A percentile compares a stretch with the other conserved stretches of the same genome.
Evolutionary conservation across 2,329 filamentous ascomycete species (phyloP).

Genomic region (Fusarium brevicatenulatum): DNA sequence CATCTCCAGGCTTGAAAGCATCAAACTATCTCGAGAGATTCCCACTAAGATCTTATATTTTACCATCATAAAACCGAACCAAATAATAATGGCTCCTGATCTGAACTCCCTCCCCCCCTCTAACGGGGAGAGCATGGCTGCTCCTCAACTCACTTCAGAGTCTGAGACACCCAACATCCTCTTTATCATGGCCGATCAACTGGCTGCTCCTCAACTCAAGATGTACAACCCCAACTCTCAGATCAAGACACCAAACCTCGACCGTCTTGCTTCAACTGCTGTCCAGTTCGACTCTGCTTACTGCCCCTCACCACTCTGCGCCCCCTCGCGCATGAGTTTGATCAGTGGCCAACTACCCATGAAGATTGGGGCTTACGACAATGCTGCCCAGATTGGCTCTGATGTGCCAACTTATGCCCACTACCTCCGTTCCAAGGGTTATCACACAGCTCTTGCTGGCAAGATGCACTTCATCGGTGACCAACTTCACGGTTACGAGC

Average conservation of each 20-base stretch:
- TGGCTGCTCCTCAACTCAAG: conserved; percentile 88
- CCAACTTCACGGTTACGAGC: conserved; percentile 93
- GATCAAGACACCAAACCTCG: conserved; percentile 92
- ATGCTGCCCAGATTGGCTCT: conserved; percentile 83
- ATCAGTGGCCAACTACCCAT: conserved; percentile 91
- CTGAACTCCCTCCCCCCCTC: conserved; percentile 76
- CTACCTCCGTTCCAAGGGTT: conserved; percentile 84
- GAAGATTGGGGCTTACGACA: conserved; percentile 92
- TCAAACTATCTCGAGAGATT: neutral
- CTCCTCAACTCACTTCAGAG: conserved; percentile 32
- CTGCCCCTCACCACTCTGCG: conserved; percentile 92
- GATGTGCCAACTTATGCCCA: conserved; percentile 93
- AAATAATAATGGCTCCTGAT: conserved; percentile 72
- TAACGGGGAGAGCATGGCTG: conserved; percentile 44
- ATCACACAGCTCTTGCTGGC: conserved; percentile 89
- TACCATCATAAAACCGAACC: neutral
- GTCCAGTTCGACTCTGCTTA: conserved; percentile 95
- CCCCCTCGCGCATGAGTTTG: conserved; percentile 93
- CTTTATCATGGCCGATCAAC: conserved; percentile 97
- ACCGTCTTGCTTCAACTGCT: conserved; percentile 80
- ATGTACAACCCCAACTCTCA: conserved; percentile 90
- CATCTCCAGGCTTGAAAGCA: neutral
- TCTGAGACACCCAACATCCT: conserved; percentile 56
- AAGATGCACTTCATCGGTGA: conserved; percentile 99
- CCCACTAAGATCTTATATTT: neutral